Conservation (phyloP, 1,284 basidiomycete species). For the Leccinum holopus region DNA sequence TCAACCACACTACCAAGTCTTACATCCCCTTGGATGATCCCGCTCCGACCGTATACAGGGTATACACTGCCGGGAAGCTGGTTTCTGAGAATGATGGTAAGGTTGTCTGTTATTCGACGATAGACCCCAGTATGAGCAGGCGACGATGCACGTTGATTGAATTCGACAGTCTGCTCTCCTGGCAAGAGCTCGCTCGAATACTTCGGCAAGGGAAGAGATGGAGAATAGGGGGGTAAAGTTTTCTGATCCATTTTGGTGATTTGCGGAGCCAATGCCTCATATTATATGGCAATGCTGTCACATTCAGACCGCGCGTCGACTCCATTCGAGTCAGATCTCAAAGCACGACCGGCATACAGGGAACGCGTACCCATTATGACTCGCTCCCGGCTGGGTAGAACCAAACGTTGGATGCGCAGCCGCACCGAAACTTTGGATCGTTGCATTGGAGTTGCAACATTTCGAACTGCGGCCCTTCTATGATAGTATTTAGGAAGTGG, state of each 20-base stretch:
- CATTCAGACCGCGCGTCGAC: background rate
- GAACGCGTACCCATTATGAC: background rate
- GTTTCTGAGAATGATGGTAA: slow-evolving; percentile 27
- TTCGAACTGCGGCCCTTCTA: background rate
- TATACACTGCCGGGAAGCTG: slow-evolving; percentile 24
- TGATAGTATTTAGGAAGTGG: background rate
- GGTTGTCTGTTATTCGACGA: slow-evolving; percentile 33
- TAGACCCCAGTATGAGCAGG: slow-evolving; percentile 22
- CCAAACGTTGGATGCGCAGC: background rate
- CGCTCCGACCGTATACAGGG: slow-evolving; percentile 26
- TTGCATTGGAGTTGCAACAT: background rate
- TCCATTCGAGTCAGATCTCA: slow-evolving; percentile 7
- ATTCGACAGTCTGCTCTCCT: slow-evolving; percentile 27
- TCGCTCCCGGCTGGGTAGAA: background rate
- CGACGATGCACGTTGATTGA: slow-evolving; percentile 7
- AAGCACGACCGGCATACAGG: background rate
- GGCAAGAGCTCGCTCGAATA: slow-evolving; percentile 29
- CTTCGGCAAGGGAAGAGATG: slow-evolving; percentile 24
- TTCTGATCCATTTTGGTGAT: slow-evolving; percentile 16
- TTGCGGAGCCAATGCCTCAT: background rate
- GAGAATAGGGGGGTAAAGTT: slow-evolving; percentile 23
- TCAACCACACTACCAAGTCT: slow-evolving; percentile 12
- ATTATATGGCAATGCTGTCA: background rate
- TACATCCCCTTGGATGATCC: slow-evolving; percentile 27
- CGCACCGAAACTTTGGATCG: background rate